These are phyloP conservation scores for Wickerhamiella dianesei DNA, from an alignment of 805 yeast genomes.

Conservation along the genomic window DNA sequence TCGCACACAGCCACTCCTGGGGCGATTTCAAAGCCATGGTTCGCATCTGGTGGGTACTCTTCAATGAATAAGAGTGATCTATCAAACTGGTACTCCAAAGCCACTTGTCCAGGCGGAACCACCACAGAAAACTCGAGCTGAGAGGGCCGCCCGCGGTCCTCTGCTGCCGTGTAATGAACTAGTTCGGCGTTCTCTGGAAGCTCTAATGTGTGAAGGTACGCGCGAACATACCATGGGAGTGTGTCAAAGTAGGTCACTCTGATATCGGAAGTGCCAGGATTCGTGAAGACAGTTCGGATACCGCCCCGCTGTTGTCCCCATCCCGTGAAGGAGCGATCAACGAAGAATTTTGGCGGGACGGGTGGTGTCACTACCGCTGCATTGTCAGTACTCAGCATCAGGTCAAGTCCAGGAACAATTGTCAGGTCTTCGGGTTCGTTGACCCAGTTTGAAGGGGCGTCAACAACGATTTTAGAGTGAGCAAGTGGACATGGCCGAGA, in stretches of 20 bases:
- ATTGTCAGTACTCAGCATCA: slow-evolving; percentile 33
- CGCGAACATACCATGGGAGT: slow-evolving; percentile 84
- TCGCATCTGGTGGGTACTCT: slow-evolving; percentile 99
- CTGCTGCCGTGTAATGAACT: slow-evolving; percentile 52
- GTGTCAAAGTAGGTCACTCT: slow-evolving; percentile 59
- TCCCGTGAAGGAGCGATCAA: slow-evolving; percentile 80
- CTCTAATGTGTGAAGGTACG: slow-evolving; percentile 52
- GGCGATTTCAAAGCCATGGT: slow-evolving; percentile 90
- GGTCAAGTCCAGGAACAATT: slow-evolving; percentile 1
- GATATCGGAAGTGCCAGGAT: slow-evolving; percentile 38
- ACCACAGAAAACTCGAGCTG: slow-evolving; percentile 57
- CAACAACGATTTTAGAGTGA: slow-evolving; percentile 11
- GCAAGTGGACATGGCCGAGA: slow-evolving; percentile 53
- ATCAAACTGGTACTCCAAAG: slow-evolving; percentile 69
- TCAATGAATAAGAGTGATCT: slow-evolving; percentile 71
- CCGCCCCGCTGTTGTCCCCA: slow-evolving; percentile 88
- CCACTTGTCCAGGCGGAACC: slow-evolving; percentile 36
- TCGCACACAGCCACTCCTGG: slow-evolving; percentile 41
- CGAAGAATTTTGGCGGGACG: slow-evolving; percentile 47
- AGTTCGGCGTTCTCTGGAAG: slow-evolving; percentile 6
- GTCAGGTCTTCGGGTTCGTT: slow-evolving; percentile 5
- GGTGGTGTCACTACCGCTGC: slow-evolving; percentile 32
- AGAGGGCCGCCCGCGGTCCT: slow-evolving; percentile 68
- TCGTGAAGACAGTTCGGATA: slow-evolving; percentile 60
- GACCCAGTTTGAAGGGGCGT: slow-evolving; percentile 8